Evolutionary conservation across 2,329 filamentous ascomycete genomes (phyloP), one percentile per base, ranked within the genome.

Genomic region (Lachnellula cervina): DNA sequence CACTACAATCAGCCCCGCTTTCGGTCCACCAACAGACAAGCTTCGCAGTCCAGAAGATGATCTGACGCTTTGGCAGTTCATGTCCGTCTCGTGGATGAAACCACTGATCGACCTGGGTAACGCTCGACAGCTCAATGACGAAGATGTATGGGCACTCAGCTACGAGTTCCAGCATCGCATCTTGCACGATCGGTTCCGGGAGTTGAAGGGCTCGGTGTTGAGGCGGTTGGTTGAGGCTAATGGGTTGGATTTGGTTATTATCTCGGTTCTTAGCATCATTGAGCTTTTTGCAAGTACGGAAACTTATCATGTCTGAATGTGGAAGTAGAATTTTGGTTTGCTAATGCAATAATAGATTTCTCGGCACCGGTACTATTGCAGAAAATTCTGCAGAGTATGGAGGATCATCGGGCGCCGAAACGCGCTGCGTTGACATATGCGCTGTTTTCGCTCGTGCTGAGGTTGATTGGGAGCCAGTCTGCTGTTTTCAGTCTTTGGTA

Each of bases 1-100:
- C 3, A 70, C 78, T 8, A 80, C 78, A 0, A 89, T 92, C 55
- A 83, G 84, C 51, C 71, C 73, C 16, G 76, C 82, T 1, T 83
- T 80, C 52, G 73, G 76, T 17, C 60, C 71, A 4, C 83, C 88
- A 1, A 84, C 79, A 0, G 76, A 73, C 2, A 70, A 77, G 2
- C 73, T 88, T n/a, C 86, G 90, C 32, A 85, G 80, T 48, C 86
- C 91, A 0, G 91, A 96, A 69, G 91, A 96, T 63, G 84, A 88
- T 60, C 70, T 96, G 23, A 88, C 80, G 0, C 75, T 92, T 0
- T 91, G 89, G 80, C 88, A 92, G 62, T 96, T 90, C 72, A 88
- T 93, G 81, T 86, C 83, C 5, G 87, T 96, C 28, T 88, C 83
- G 0, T 96, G 91, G 91, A 86, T 96, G 73, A 76, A 77, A 0